Base-by-base conservation (phyloP, 2,329 filamentous ascomycete genomes). In the Aspergillus neotritici region DNA sequence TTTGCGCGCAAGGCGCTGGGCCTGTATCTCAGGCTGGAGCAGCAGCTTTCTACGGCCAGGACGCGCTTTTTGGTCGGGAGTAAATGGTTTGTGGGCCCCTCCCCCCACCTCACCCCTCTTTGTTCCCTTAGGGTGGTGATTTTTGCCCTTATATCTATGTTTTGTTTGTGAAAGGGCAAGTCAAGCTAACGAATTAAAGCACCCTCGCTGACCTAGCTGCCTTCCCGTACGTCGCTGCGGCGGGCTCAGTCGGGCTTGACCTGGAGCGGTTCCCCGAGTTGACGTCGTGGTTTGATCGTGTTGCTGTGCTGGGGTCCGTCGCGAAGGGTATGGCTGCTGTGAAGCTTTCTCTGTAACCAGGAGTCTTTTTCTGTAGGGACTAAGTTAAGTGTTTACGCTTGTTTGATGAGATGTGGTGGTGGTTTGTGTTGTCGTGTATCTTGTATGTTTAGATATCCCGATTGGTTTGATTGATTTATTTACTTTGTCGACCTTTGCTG, bases 281-380 rank as follows among this genome's bases (percentile, higher is more conserved):
- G 37, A 51, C 47, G 9, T 16, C 17, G n/a, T 51, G 47, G 49
- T 45, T 33, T 41, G 35, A 51, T 37, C 47, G 47, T 10, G 32
- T 50, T 17, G 28, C 11, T 3, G 12, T 12, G 30, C 8, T 17
- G 13, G 14, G 11, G 28, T 16, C 21, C 4, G 44, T 50, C 32
- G 15, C 28, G 30, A 45, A 37, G 32, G 44, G 41, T 9, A 44
- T 44, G 41, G 25, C n/a, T 11, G 41, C 42, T 12, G 41, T 48
- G 7, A 12, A 40, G 7, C 30, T 44, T 4, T 25, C 21, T 25
- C 7, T 25, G 7, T 25, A 25, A 8, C 6, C 9, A 8, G 21
- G n/a, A n/a, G n/a, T n/a, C 21, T 25, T 25, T 25, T 25, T 8
- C 6, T 9, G 21, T 8, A 25, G 21, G 5, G 5, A 8, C 21